Conservation (phyloP, 129 eudicot genomes). For the Artemisia tridentata region DNA sequence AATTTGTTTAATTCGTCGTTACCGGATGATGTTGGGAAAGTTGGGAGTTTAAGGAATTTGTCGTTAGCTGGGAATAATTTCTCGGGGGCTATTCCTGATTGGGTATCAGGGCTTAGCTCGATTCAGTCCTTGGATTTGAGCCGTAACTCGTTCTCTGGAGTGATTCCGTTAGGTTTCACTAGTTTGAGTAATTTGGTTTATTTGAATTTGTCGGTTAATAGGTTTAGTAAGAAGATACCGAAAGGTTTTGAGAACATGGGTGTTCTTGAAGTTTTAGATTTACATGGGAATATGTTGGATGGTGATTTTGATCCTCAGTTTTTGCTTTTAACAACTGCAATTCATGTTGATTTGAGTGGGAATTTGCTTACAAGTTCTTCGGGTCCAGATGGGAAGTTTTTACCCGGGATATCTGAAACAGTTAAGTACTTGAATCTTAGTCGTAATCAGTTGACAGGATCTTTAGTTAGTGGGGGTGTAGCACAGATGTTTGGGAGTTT, state of each 20-base stretch:
- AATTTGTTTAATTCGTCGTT: conserved; percentile 65
- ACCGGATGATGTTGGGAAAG: conserved; percentile 63
- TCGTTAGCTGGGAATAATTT: conserved; percentile 89
- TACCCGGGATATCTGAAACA: conserved; percentile 67
- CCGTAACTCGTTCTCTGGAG: conserved; percentile 74
- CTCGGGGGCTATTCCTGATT: conserved; percentile 72
- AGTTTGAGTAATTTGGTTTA: conserved; percentile 54
- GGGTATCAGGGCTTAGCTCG: conserved; percentile 70
- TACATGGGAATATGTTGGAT: conserved; percentile 82
- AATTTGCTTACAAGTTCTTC: conserved; percentile 59
- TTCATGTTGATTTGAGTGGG: conserved; percentile 78
- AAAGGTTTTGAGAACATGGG: conserved; percentile 66
- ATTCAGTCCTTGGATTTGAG: conserved; percentile 77
- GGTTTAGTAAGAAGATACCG: conserved; percentile 56
- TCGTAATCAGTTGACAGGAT: conserved; percentile 70
- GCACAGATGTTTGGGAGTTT: conserved; percentile 70
- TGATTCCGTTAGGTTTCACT: conserved; percentile 52
- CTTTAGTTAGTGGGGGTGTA: conserved; percentile 64
- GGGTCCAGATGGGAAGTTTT: conserved; percentile 44
- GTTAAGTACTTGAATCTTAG: conserved; percentile 86
- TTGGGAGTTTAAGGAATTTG: conserved; percentile 60
- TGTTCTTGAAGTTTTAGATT: conserved; percentile 71
- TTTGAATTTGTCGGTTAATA: conserved; percentile 68
- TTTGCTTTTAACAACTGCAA: conserved; percentile 71
- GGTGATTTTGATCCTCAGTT: conserved; percentile 71